Evolutionary conservation across 257 asterid genomes (phyloP), one percentile per base, ranked within the genome.

Genomic region (Nicotiana attenuata): DNA sequence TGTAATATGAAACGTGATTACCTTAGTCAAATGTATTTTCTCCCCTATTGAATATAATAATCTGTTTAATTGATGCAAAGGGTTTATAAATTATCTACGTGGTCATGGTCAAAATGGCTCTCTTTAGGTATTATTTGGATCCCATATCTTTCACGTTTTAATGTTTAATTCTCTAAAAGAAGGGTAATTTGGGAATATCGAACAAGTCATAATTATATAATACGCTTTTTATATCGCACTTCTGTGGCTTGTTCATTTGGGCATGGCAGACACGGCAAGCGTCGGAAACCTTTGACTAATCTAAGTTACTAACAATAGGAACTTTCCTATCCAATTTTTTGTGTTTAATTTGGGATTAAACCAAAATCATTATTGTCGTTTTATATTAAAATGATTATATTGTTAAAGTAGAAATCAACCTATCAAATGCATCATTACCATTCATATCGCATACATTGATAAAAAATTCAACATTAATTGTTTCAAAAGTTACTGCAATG

Each of bases 251-350:
- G 28, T 61, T 53, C n/a, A 61, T 61, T 69, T 77, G 52, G 83
- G 13, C 71, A 82, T 76, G 80, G 82, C 84, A 55, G 81, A 81
- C 88, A 41, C 91, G 84, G 83, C 87, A 82, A 82, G 84, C 84
- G 85, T 65, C 86, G 59, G 63, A 53, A 59, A 50, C 22, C 81
- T 16, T 85, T 83, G 88, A 80, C 86, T 85, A 19, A n/a, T 69
- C 63, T 15, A 68, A 65, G 60, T 67, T 66, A 14, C 35, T 79
- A 68, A 81, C 53, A 5, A 66, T 31, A 33, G 82, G 50, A 76
- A 65, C 26, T 57, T 71, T 80, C 82, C 19, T 0, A 67, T 65
- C 7, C 15, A 13, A 13, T 28, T 65, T 5, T 13, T 5, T 56
- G 20, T 56, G 20, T 56, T 56, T 15, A 28, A 15, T 5, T 28